Percentiles rank a stretch among this genome's conserved stretches.
phyloP scores from a whole-genome alignment of 345 rosid genomes.

The Bruguiera sexangula region DNA sequence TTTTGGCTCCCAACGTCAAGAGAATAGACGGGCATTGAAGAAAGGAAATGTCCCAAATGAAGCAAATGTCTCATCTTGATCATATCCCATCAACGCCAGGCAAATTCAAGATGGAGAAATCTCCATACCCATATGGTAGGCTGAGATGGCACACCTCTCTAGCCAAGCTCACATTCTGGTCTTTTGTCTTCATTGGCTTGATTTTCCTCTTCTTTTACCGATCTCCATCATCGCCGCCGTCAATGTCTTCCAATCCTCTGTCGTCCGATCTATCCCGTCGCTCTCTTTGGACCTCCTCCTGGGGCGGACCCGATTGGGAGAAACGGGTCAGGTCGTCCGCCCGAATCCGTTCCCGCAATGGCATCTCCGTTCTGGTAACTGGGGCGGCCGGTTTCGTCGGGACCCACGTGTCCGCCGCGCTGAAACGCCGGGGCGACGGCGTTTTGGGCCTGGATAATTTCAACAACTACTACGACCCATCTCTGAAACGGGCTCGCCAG shows the following conservation, averaged over 20 bases:
- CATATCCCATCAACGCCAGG: constrained; percentile 84
- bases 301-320: constrained; percentile 85
- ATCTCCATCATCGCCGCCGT: constrained; percentile 46
- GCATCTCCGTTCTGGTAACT: constrained; percentile 77
- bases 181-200: constrained; percentile 65
- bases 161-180: constrained; percentile 82
- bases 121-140: constrained; percentile 47
- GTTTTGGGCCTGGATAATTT: constrained; percentile 83
- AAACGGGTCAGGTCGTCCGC: constrained; percentile 66
- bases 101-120: constrained; percentile 94
- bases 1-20: neutral
- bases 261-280: constrained; percentile 81
- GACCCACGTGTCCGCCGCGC: constrained; percentile 75
- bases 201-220: constrained; percentile 82
- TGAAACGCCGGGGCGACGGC: constrained; percentile 86
- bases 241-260: constrained; percentile 31
- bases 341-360: constrained; percentile 54
- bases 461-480: constrained; percentile 87
- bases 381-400: constrained; percentile 96
- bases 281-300: constrained; percentile 60
- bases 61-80: constrained; percentile 79
- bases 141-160: constrained; percentile 66
- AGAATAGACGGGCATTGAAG: neutral
- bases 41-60: constrained; percentile 29
- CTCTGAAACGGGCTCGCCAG: constrained; percentile 80